Evolutionary conservation across 495 filamentous ascomycete genomes (phyloP).

Genomic region (Copromyces sp.): DNA sequence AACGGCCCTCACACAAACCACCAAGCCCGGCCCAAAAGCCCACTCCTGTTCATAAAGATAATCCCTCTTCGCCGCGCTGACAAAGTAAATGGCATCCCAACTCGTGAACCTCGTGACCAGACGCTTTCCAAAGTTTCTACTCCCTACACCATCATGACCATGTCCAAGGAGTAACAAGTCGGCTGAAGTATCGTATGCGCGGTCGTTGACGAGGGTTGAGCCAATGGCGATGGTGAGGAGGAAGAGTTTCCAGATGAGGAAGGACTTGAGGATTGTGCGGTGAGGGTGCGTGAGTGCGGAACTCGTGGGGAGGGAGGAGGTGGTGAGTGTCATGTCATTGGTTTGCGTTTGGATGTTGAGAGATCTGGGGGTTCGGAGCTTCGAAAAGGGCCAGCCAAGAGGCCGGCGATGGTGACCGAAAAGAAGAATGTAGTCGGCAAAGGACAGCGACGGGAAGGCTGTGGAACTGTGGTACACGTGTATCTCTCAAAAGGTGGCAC

Average conservation of each 20-base stretch:
- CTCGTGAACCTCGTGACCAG: slow-evolving; percentile 51
- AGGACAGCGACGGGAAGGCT: not conserved
- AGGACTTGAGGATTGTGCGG: slow-evolving; percentile 26
- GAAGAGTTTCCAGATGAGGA: slow-evolving; percentile 60
- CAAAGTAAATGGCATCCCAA: slow-evolving; percentile 92
- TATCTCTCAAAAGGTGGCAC: not conserved
- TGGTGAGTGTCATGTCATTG: not conserved
- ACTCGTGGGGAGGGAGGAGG: not conserved
- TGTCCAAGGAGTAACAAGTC: slow-evolving; percentile 8
- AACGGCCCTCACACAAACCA: slow-evolving; percentile 36
- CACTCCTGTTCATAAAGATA: slow-evolving; percentile 92
- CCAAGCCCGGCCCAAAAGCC: slow-evolving; percentile 74
- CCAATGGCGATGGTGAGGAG: slow-evolving; percentile 53
- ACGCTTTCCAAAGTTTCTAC: not conserved
- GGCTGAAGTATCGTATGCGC: slow-evolving; percentile 83
- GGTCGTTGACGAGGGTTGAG: not conserved
- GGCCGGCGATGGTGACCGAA: not conserved
- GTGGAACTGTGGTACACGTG: not conserved
- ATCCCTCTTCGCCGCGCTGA: slow-evolving; percentile 54
- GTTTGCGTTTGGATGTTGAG: not conserved
- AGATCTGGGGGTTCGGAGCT: too few species aligned
- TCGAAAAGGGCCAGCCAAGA: too few species aligned
- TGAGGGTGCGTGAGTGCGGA: slow-evolving; percentile 16
- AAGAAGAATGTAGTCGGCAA: not conserved
- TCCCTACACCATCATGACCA: not conserved